These are phyloP conservation scores for Lentinus polychrous DNA, from an alignment of 1,284 basidiomycete genomes.

Conservation along the genomic window DNA sequence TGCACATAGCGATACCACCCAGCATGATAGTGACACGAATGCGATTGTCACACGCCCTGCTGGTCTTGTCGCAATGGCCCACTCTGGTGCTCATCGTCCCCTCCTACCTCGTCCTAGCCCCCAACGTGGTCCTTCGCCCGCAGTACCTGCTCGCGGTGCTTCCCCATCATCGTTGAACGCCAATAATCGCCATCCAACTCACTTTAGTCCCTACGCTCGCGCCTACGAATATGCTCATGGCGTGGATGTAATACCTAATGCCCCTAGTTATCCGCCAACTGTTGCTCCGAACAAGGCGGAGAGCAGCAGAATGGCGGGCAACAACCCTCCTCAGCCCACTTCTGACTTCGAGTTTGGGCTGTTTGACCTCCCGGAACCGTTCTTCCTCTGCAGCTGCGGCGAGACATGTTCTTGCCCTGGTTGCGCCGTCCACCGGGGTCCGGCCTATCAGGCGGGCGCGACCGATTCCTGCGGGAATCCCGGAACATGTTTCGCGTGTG, in stretches of 20 bases:
- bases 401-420: slow-evolving; percentile 63
- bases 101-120: slow-evolving; percentile 29
- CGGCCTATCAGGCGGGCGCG: slow-evolving; percentile 35
- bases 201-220: slow-evolving; percentile 58
- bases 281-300: neutral
- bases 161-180: slow-evolving; percentile 10
- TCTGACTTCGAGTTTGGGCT: slow-evolving; percentile 6
- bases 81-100: slow-evolving; percentile 22
- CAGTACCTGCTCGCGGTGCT: slow-evolving; percentile 17
- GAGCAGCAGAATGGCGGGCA: slow-evolving; percentile 24
- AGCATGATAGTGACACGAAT: neutral
- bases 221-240: slow-evolving; percentile 43
- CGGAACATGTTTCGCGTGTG: slow-evolving; percentile 55
- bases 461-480: slow-evolving; percentile 43
- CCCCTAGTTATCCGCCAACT: neutral
- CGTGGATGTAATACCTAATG: slow-evolving; percentile 4
- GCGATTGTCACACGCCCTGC: slow-evolving; percentile 18
- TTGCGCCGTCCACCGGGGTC: slow-evolving; percentile 63
- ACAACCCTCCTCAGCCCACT: slow-evolving; percentile 36
- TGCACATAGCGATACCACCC: slow-evolving; percentile 2
- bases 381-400: slow-evolving; percentile 59
- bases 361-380: no score
- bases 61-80: slow-evolving; percentile 21
- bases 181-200: slow-evolving; percentile 26
- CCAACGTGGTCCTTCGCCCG: slow-evolving; percentile 27